Evolutionary conservation across 139 green algal species (phyloP), one percentile per base, ranked within the genome.

Genomic region (Tetradesmus lagerheimii): DNA sequence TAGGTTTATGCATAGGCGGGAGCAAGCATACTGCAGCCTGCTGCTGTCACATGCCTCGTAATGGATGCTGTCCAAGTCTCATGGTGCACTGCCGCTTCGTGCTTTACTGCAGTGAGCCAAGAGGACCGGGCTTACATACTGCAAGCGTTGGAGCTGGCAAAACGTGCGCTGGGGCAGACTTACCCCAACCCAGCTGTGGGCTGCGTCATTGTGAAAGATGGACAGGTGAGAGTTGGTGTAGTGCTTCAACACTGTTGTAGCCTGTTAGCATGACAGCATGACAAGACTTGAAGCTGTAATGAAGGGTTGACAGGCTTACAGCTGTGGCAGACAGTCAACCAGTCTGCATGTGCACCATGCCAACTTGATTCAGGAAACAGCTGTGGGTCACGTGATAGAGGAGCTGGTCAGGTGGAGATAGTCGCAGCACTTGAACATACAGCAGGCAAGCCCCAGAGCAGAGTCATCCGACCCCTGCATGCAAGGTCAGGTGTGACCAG

Each of bases 181-280:
- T 85, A 94, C 53, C 98, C 98, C 15, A 99, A 99, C 92, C 98
- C 98, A 3, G 95, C 97, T 20, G 98, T 99, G 0, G 98, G 98
- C 27, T 99, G 97, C 88, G 96, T 99, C 6, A 93, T 99, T 18
- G 95, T 99, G 0, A 95, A 95, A 12, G 91, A 97, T 83, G 94
- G 94, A 5, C 53, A 95, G 92, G 95, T 96, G 27, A 75, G 47
- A 35, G 75, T n/a, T 35, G 4, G 29, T n/a, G n/a, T n/a, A n/a
- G n/a, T n/a, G n/a, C n/a, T n/a, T n/a, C n/a, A n/a, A n/a, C n/a
- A n/a, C n/a, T n/a, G n/a, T n/a, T n/a, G n/a, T n/a, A n/a, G n/a
- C n/a, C n/a, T n/a, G n/a, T n/a, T n/a, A n/a, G n/a, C n/a, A n/a
- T n/a, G n/a, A 78, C 75, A 80, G 27, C 66, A 34, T n/a, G 27